Percentiles rank a stretch among this genome's conserved stretches.
Conservation (phyloP, 768 basidiomycete genomes). For the Lenzites betulinus region DNA sequence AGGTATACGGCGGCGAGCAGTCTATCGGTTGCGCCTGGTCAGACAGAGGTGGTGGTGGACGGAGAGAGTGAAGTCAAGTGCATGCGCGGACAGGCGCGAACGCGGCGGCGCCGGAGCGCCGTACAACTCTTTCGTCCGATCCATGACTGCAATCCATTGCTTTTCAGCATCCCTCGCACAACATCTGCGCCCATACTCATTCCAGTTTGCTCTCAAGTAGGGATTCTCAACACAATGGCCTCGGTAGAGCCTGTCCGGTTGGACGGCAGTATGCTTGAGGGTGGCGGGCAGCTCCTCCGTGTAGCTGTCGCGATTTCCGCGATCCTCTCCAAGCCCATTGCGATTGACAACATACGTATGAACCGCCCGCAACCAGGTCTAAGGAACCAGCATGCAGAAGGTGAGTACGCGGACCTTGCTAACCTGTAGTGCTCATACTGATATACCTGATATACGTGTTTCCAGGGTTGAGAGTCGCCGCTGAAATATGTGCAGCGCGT, state of each 20-base stretch:
- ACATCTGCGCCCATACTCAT: too few species aligned
- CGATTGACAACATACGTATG: conserved; percentile 60
- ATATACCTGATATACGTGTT: background rate
- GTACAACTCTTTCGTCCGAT: background rate
- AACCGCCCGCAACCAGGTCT: conserved; percentile 64
- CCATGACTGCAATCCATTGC: background rate
- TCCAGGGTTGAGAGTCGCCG: conserved; percentile 65
- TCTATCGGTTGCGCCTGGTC: conserved; percentile 2
- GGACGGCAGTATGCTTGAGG: conserved; percentile 49
- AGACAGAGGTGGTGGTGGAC: background rate
- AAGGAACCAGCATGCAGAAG: conserved; percentile 72
- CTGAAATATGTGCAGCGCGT: conserved; percentile 57
- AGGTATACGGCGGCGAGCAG: conserved; percentile 11
- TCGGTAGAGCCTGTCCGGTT: conserved; percentile 16
- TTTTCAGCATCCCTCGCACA: too few species aligned
- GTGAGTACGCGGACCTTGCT: conserved; percentile 34
- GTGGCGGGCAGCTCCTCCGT: conserved; percentile 74
- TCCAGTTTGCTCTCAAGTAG: background rate
- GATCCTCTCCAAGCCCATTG: conserved; percentile 59
- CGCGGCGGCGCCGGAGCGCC: background rate
- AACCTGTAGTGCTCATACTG: background rate
- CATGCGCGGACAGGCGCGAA: background rate
- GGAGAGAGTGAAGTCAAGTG: background rate
- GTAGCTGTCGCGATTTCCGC: conserved; percentile 69
- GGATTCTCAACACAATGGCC: background rate